Percentiles rank a stretch among this genome's conserved stretches.
phyloP scores from a whole-genome alignment of 345 rosid species.

The Brassica rapa region DNA sequence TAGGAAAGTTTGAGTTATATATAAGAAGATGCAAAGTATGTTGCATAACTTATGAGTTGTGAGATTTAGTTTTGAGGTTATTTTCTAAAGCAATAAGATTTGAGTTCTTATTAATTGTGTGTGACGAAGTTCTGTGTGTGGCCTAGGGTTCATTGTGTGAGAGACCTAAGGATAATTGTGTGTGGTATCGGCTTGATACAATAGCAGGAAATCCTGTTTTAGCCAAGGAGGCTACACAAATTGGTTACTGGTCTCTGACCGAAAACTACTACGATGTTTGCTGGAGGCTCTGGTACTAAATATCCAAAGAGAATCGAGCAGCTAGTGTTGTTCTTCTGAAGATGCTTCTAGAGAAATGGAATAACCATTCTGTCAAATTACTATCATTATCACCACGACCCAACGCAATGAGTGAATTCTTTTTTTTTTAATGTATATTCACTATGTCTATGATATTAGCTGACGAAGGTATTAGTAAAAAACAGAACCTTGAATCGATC shows the following conservation, averaged over 20 bases:
- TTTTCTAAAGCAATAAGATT: no score
- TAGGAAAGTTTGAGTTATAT: no score
- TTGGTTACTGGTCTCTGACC: slow-evolving; percentile 55
- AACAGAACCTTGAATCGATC: no score
- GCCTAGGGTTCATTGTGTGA: no score
- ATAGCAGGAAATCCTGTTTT: slow-evolving; percentile 52
- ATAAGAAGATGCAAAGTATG: no score
- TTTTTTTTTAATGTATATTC: background rate
- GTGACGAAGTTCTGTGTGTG: no score
- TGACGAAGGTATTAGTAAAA: background rate
- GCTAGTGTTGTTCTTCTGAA: background rate
- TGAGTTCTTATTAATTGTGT: no score
- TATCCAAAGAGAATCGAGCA: background rate
- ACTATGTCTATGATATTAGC: background rate
- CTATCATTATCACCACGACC: background rate
- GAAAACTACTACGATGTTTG: background rate
- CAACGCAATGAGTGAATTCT: background rate
- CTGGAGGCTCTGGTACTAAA: background rate
- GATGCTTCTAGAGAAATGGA: background rate
- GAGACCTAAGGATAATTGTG: no score
- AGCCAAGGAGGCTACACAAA: slow-evolving; percentile 63
- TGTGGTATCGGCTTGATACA: no score
- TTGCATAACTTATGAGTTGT: no score
- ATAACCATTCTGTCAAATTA: background rate
- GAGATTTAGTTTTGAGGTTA: no score